Conservation (phyloP, 305 asterid genomes). For the Rubia tinctorum region DNA sequence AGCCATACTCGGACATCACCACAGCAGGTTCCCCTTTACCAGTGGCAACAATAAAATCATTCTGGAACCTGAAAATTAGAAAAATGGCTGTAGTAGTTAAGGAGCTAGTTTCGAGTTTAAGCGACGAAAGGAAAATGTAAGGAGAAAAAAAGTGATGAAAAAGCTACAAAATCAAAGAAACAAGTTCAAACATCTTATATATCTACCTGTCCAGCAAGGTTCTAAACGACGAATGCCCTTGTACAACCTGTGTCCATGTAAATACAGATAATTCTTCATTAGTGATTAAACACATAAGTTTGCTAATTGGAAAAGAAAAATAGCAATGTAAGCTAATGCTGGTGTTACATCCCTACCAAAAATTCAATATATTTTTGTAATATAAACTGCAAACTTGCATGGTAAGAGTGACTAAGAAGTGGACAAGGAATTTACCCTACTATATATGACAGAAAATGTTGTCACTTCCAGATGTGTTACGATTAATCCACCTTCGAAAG, state of each 20-base stretch:
- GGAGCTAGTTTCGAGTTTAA: neutral
- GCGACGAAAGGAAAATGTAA: neutral
- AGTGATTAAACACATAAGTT: neutral
- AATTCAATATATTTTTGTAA: neutral
- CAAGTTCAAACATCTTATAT: neutral
- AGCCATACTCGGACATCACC: constrained; percentile 45
- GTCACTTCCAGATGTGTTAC: no score
- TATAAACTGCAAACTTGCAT: neutral
- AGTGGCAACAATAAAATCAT: constrained; percentile 42
- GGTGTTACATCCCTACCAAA: neutral
- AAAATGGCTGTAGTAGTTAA: neutral
- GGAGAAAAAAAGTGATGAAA: neutral
- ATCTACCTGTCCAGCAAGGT: constrained; percentile 50
- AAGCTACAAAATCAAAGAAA: neutral
- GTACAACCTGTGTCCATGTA: constrained; percentile 46
- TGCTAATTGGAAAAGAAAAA: neutral
- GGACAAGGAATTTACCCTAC: no score
- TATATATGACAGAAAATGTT: no score
- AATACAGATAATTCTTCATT: constrained; percentile 11
- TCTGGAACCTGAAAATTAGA: constrained; percentile 26
- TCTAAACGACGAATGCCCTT: constrained; percentile 62
- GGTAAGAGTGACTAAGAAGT: neutral
- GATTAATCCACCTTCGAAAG: no score
- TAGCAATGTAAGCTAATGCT: neutral
- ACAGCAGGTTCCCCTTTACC: constrained; percentile 45